Conservation (phyloP, 1,139 yeast species). For the Saccharomyces hybrid region DNA sequence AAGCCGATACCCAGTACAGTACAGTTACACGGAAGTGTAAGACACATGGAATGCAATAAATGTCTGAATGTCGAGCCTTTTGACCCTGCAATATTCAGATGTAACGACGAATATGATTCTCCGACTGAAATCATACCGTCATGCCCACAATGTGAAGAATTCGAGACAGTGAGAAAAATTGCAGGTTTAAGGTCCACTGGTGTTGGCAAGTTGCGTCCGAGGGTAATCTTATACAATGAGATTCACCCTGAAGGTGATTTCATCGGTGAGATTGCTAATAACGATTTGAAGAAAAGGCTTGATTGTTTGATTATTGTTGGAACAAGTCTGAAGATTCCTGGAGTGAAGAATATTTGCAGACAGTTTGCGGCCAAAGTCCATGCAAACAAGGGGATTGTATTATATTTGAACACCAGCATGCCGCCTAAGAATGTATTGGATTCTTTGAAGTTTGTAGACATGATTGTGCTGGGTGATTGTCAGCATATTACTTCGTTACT, state of each 20-base stretch:
- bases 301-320: constrained; percentile 81
- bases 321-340: constrained; percentile 80
- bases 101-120: constrained; percentile 17
- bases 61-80: constrained; percentile 48
- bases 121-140: constrained; percentile 35
- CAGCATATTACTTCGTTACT: constrained; percentile 33
- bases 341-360: constrained; percentile 68
- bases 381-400: constrained; percentile 46
- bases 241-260: constrained; percentile 82
- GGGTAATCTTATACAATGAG: constrained; percentile 80
- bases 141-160: constrained; percentile 51
- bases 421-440: constrained; percentile 45
- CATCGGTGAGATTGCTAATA: constrained; percentile 63
- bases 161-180: constrained; percentile 41
- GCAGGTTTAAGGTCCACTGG: constrained; percentile 73
- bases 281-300: constrained; percentile 58
- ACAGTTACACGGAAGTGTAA: constrained; percentile 76
- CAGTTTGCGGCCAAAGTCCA: constrained; percentile 64
- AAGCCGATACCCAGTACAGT: constrained; percentile 48
- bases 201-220: constrained; percentile 69
- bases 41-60: constrained; percentile 64
- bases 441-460: constrained; percentile 46
- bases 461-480: constrained; percentile 54
- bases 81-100: constrained; percentile 36
- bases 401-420: constrained; percentile 50